These are phyloP conservation scores for Phytopythium litorale DNA, from an alignment of 352 stramenopile genomes.

Conservation along the genomic window DNA sequence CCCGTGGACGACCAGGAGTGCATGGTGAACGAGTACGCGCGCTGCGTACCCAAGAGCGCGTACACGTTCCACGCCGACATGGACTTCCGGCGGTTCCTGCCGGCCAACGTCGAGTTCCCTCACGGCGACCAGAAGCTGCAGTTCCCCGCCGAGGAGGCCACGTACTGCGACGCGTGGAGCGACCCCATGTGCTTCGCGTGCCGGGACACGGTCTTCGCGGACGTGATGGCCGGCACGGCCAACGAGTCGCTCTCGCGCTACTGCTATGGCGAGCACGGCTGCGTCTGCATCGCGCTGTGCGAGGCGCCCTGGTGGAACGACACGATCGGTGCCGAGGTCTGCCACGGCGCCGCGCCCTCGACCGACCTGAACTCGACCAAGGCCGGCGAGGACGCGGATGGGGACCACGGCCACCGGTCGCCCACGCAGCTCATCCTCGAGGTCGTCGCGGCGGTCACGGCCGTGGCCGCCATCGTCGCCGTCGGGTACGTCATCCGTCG, in stretches of 20 bases:
- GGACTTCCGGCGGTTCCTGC: conserved; percentile 18
- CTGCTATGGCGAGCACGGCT: conserved; percentile 26
- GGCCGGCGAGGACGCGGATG: conserved; percentile 16
- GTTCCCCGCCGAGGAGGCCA: conserved; percentile 23
- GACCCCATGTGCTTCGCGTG: conserved; percentile 29
- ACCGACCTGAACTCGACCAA: conserved; percentile 9
- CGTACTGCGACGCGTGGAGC: conserved; percentile 29
- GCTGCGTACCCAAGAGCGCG: conserved; percentile 30
- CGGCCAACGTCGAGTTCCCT: conserved; percentile 23
- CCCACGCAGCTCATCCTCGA: conserved; percentile 16
- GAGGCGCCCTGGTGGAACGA: conserved; percentile 31
- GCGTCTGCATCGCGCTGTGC: conserved; percentile 37
- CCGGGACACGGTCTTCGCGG: conserved; percentile 16
- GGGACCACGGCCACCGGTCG: conserved; percentile 6
- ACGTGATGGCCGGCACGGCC: conserved; percentile 29
- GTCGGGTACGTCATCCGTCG: conserved; percentile 23
- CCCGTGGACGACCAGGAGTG: conserved; percentile 23
- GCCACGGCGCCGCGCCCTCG: conserved; percentile 18
- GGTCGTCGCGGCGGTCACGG: conserved; percentile 28
- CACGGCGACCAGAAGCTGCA: conserved; percentile 34
- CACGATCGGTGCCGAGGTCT: conserved; percentile 23
- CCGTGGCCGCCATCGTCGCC: conserved; percentile 25
- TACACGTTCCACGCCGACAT: conserved; percentile 13
- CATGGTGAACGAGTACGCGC: conserved; percentile 38
- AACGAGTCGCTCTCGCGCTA: conserved; percentile 33